phyloP scores from a whole-genome alignment of 805 yeast species.

The Scheffersomyces ergatensis region DNA sequence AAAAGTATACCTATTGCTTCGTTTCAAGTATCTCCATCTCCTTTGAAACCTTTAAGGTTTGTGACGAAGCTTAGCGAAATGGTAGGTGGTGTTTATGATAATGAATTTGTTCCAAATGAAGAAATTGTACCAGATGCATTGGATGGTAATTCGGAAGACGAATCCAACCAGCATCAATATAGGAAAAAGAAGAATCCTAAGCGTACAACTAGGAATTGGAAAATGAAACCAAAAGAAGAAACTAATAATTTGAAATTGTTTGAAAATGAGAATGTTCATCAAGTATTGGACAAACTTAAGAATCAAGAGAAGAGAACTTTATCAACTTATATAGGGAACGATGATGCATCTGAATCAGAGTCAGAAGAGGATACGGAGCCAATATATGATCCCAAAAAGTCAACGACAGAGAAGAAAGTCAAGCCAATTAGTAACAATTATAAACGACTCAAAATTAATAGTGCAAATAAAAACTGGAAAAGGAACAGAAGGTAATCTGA shows the following conservation, averaged over 20 bases:
- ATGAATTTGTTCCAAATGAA: constrained; percentile 4
- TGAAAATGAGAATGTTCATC: constrained; percentile 37
- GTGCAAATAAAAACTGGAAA: constrained; percentile 2
- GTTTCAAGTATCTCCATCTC: constrained; percentile 46
- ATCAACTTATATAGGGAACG: constrained; percentile 16
- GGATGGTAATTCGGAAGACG: constrained; percentile 4
- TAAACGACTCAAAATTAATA: constrained; percentile 50
- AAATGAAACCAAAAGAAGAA: constrained; percentile 38
- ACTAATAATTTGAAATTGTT: constrained; percentile 25
- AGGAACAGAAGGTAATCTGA: background rate
- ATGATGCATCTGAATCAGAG: background rate
- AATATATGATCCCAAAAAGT: background rate
- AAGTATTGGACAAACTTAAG: constrained; percentile 33
- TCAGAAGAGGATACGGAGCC: constrained; percentile 9
- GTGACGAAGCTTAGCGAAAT: constrained; percentile 37
- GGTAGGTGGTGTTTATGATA: constrained; percentile 23
- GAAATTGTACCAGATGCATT: constrained; percentile 1
- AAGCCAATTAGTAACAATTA: constrained; percentile 47
- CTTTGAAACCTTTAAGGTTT: constrained; percentile 35
- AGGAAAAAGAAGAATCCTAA: constrained; percentile 42
- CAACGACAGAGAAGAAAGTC: constrained; percentile 11
- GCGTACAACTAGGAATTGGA: constrained; percentile 51
- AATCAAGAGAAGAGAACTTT: constrained; percentile 20
- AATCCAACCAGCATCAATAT: constrained; percentile 10
- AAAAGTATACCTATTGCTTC: constrained; percentile 10